Evolutionary conservation across 371 early-diverging fungal genomes (phyloP).

Genomic region (Caulochytrium protostelioides): DNA sequence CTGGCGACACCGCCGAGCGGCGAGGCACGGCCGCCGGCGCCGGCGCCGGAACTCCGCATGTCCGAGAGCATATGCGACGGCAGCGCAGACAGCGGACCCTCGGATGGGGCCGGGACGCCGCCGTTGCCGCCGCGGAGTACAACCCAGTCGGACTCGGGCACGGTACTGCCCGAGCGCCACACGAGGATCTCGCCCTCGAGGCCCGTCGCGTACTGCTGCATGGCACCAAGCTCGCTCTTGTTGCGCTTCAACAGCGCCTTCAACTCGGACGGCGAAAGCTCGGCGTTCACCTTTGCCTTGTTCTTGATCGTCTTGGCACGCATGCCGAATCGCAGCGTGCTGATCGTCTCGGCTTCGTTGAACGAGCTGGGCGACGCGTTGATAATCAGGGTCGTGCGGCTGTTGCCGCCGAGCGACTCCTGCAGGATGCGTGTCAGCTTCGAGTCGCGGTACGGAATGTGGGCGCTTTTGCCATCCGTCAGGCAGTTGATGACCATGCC

Average conservation of each 20-base stretch:
- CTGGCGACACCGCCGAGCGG: slow-evolving; percentile 1
- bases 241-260: slow-evolving; percentile 72
- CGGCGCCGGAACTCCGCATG: slow-evolving; percentile 19
- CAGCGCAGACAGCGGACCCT: too few species aligned
- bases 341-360: slow-evolving; percentile 85
- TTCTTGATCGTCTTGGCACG: slow-evolving; percentile 95
- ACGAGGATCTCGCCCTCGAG: slow-evolving; percentile 66
- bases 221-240: slow-evolving; percentile 51
- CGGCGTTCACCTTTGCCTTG: slow-evolving; percentile 92
- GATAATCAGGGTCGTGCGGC: slow-evolving; percentile 87
- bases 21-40: slow-evolving; percentile 6
- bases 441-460: slow-evolving; percentile 95
- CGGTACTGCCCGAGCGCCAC: slow-evolving; percentile 62
- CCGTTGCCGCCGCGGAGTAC: too few species aligned
- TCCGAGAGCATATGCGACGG: too few species aligned
- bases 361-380: slow-evolving; percentile 88
- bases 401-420: slow-evolving; percentile 95
- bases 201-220: slow-evolving; percentile 54
- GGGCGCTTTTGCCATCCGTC: slow-evolving; percentile 74
- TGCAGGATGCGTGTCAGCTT: slow-evolving; percentile 95
- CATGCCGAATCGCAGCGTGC: slow-evolving; percentile 91
- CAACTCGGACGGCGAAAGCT: slow-evolving; percentile 75
- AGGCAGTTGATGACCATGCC: slow-evolving; percentile 98
- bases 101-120: too few species aligned
- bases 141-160: slow-evolving; percentile 50